Percentiles rank a stretch among this genome's conserved stretches.
Conservation (phyloP, 208 protist genomes). For the Trypanosoma platydactyli region DNA sequence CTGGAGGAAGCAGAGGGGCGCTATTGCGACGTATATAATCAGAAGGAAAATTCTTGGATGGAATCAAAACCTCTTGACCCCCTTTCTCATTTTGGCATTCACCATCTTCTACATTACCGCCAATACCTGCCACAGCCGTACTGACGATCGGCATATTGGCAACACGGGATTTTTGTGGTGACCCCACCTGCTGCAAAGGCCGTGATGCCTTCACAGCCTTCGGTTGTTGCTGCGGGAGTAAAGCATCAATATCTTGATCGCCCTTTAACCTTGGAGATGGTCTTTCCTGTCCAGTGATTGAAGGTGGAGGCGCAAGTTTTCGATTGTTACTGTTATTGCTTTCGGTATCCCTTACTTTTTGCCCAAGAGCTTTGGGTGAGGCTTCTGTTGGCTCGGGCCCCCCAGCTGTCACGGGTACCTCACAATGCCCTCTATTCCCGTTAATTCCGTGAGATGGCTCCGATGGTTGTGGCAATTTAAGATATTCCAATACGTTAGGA, state of each 20-base stretch:
- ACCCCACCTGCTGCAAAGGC: too few species aligned
- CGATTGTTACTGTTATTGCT: neutral
- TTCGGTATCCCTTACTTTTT: neutral
- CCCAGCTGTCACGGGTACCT: constrained; percentile 12
- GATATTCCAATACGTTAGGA: neutral
- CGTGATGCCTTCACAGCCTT: too few species aligned
- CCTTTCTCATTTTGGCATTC: neutral
- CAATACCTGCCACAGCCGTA: neutral
- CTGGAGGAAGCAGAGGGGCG: constrained; percentile 6
- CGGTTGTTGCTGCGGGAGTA: too few species aligned
- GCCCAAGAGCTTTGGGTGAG: neutral
- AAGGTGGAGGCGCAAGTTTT: neutral
- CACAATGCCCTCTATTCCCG: neutral
- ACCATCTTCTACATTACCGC: neutral
- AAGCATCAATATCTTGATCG: too few species aligned
- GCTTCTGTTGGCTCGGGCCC: neutral
- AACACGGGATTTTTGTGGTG: too few species aligned
- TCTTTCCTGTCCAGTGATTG: neutral
- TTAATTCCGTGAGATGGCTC: neutral
- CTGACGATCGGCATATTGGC: too few species aligned
- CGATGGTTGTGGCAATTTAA: neutral
- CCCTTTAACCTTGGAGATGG: neutral
- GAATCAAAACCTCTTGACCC: neutral
- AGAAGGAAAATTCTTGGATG: neutral
- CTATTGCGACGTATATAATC: constrained; percentile 11